phyloP scores from a whole-genome alignment of 208 protist genomes.

The Phytomonas sp. region DNA sequence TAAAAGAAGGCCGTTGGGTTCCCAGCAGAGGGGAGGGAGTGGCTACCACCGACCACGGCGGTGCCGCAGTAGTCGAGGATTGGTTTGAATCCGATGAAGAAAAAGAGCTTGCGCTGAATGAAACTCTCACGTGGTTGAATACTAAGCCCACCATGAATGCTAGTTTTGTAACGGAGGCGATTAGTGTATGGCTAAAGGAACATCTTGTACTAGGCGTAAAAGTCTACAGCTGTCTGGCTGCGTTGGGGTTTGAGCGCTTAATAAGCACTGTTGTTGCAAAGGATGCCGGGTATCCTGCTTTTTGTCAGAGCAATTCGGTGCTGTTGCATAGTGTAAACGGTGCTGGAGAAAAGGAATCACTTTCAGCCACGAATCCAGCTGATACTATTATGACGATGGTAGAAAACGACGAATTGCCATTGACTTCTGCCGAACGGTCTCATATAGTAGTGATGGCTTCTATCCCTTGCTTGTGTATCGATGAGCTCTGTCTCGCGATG shows the following conservation, averaged over 20 bases:
- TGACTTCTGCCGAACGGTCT: slow-evolving; percentile 48
- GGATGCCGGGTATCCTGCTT: background rate
- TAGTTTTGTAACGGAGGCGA: slow-evolving; percentile 2
- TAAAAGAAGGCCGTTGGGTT: background rate
- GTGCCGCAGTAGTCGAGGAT: background rate
- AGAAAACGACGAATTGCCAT: slow-evolving; percentile 17
- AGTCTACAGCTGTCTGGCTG: slow-evolving; percentile 58
- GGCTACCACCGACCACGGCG: background rate
- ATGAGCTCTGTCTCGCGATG: slow-evolving; percentile 73
- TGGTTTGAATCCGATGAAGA: background rate
- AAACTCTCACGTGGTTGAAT: background rate
- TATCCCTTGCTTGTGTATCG: slow-evolving; percentile 56
- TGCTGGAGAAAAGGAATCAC: slow-evolving; percentile 1
- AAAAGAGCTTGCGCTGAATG: background rate
- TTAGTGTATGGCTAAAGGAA: slow-evolving; percentile 13
- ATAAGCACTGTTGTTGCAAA: background rate
- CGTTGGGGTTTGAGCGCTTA: slow-evolving; percentile 33
- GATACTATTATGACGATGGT: slow-evolving; percentile 6
- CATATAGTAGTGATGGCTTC: slow-evolving; percentile 52
- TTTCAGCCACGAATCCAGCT: background rate
- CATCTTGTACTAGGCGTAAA: slow-evolving; percentile 46
- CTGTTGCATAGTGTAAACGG: background rate
- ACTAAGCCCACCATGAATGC: background rate
- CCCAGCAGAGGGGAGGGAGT: background rate
- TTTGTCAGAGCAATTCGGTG: background rate